Percentiles rank a stretch among this genome's conserved stretches.
phyloP scores from a whole-genome alignment of 164 flowering plant species.

The Vitis vinifera region ASM3070453v1 NC_081810.1:22354501-22355000 shows the following conservation, averaged over 20 bases:
- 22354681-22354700: neutral
- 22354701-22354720: constrained; percentile 1
- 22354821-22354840: neutral
- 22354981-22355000: neutral
- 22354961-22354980: neutral
- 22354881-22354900: neutral
- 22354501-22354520: neutral
- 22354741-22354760: constrained; percentile 2
- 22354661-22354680: neutral
- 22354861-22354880: neutral
- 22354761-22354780: neutral
- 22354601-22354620: neutral
- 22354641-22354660: no score
- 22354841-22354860: neutral
- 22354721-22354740: neutral
- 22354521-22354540: no score
- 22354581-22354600: neutral
- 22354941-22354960: neutral
- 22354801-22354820: neutral
- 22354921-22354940: neutral
- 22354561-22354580: neutral
- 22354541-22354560: no score
- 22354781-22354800: neutral
- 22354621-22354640: no score
- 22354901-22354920: neutral